Evolutionary conservation across 2,329 filamentous ascomycete species (phyloP).

Genomic region (Colletotrichum navitas): DNA sequence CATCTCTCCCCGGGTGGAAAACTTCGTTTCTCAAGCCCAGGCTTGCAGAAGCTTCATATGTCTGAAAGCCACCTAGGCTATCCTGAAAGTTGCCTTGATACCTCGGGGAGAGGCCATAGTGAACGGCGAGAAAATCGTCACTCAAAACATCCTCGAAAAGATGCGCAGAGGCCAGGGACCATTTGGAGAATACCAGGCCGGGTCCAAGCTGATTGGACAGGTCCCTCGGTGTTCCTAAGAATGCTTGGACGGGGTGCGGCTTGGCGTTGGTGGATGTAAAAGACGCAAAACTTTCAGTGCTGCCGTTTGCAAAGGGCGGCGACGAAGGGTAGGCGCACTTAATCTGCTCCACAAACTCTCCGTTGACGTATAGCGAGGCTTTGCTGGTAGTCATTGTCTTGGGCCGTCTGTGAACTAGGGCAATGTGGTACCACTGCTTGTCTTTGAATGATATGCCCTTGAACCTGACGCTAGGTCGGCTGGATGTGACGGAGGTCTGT

Average conservation of each 20-base stretch:
- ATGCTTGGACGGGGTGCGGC: conserved; percentile 84
- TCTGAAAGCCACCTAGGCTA: conserved; percentile 94
- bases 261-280: conserved; percentile 71
- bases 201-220: conserved; percentile 81
- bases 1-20: conserved; percentile 88
- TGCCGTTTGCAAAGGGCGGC: conserved; percentile 73
- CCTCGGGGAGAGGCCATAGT: conserved; percentile 87
- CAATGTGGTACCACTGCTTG: conserved; percentile 92
- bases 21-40: conserved; percentile 93
- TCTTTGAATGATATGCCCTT: conserved; percentile 83
- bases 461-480: conserved; percentile 91
- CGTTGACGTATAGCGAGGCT: conserved; percentile 90
- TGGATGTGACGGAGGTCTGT: conserved; percentile 91
- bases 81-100: conserved; percentile 98
- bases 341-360: conserved; percentile 92
- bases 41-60: conserved; percentile 92
- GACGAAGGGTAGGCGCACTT: conserved; percentile 88
- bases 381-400: conserved; percentile 82
- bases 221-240: conserved; percentile 91
- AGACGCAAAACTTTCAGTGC: conserved; percentile 77
- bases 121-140: conserved; percentile 91
- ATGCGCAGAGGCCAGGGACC: conserved; percentile 92
- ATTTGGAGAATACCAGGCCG: conserved; percentile 80
- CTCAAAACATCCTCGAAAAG: conserved; percentile 89
- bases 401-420: conserved; percentile 84